These are phyloP conservation scores for Fraxinus angustifolia DNA, from an alignment of 305 asterid genomes.

Conservation along the genomic window DNA sequence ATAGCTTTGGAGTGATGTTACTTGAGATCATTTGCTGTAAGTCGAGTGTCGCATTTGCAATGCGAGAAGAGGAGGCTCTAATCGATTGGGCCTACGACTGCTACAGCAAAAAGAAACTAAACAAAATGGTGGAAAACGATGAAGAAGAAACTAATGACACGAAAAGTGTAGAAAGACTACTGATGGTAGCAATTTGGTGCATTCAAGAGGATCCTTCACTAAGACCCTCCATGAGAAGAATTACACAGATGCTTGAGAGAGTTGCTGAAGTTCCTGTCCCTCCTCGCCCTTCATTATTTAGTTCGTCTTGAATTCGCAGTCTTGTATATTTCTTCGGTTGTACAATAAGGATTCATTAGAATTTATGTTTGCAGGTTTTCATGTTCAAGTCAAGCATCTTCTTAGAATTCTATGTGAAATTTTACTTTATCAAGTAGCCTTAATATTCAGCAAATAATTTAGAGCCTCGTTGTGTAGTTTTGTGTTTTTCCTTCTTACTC, in stretches of 20 bases:
- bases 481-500: too few relatives aligned
- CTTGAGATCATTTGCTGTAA: slow-evolving; percentile 35
- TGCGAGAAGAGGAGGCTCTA: slow-evolving; percentile 28
- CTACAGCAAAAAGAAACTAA: slow-evolving; percentile 15
- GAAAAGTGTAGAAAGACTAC: slow-evolving; percentile 29
- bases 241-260: slow-evolving; percentile 35
- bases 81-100: slow-evolving; percentile 37
- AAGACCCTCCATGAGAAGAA: slow-evolving; percentile 39
- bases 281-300: slow-evolving; percentile 23
- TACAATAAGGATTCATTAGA: neutral
- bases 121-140: slow-evolving; percentile 33
- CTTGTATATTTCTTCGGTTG: neutral
- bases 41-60: slow-evolving; percentile 18
- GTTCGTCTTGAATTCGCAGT: neutral
- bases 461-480: too few relatives aligned
- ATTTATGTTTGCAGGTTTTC: neutral
- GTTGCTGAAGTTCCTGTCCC: slow-evolving; percentile 29
- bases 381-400: neutral
- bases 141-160: slow-evolving; percentile 30
- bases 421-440: too few relatives aligned
- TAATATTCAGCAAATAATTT: too few relatives aligned
- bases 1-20: slow-evolving; percentile 40
- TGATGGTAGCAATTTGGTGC: slow-evolving; percentile 43
- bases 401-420: neutral
- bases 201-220: slow-evolving; percentile 36